Evolutionary conservation across 169 alveolate species (phyloP).

Genomic region (Eimeria maxima): DNA sequence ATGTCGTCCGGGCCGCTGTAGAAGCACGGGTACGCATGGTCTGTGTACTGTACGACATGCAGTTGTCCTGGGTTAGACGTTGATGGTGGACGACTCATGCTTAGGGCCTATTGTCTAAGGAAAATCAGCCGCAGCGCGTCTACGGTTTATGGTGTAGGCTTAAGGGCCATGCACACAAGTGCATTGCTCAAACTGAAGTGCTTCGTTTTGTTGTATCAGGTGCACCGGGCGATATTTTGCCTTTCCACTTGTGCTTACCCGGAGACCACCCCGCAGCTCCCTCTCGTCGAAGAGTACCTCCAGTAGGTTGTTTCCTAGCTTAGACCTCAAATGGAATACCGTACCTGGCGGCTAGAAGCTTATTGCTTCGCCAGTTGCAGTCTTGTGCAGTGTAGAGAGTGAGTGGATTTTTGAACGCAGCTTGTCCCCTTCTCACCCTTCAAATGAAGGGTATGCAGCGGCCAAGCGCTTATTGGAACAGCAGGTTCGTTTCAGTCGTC

Average conservation of each 20-base stretch:
- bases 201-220: constrained; percentile 27
- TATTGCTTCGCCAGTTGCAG: not conserved
- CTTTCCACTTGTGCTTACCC: constrained; percentile 87
- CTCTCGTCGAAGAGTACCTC: constrained; percentile 76
- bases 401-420: constrained; percentile 36
- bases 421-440: constrained; percentile 84
- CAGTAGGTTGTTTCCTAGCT: constrained; percentile 64
- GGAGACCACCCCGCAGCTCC: constrained; percentile 54
- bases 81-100: too few species aligned
- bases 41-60: too few species aligned
- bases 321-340: not conserved
- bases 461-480: constrained; percentile 85
- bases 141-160: not conserved
- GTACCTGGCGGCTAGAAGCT: not conserved
- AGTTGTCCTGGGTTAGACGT: too few species aligned
- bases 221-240: constrained; percentile 82
- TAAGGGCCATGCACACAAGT: not conserved
- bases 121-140: not conserved
- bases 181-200: not conserved
- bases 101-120: too few species aligned
- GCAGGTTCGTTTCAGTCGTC: constrained; percentile 71
- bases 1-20: constrained; percentile 67
- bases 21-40: constrained; percentile 32
- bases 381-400: not conserved
- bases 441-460: constrained; percentile 87